Base-by-base conservation (phyloP, 805 yeast genomes). In the Lipomyces lipofer region DNA sequence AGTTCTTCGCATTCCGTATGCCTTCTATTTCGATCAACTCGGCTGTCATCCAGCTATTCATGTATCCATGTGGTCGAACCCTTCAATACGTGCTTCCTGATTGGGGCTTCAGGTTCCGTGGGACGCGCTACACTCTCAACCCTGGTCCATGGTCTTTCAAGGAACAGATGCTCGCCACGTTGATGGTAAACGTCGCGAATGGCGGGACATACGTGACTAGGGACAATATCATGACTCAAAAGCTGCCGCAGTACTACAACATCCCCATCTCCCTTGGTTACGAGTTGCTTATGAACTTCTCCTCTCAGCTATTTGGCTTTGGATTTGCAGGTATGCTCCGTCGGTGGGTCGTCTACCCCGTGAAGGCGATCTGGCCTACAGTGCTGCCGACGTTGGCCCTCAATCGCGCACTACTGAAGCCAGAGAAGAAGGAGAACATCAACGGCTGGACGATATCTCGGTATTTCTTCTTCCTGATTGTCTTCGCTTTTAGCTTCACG, bases 281-380 rank as follows among this genome's bases (percentile, higher is more conserved):
- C 56, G 77, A 77, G 58, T 68, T 84, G 27, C 67, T 82, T 47
- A 72, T 81, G 42, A 73, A 76, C 43, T 64, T 80, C 48, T 75
- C 85, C 12, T 76, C 85, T 35, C 88, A 85, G 66, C 73, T 80
- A 60, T 73, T 85, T 48, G 90, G 91, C 8, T 81, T 82, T 59
- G 84, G 86, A 27, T 67, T 82, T 48, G 88, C 87, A 42, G 91
- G 91, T 28, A 49, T 85, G 54, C 73, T 79, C 38, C 74, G 85
- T 59, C 76, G 79, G 59, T 73, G 83, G 32, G 73, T 85, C 58
- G 84, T 85, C n/a, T 78, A 78, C 54, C 85, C 89, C 4, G 77
- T 84, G 3, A 72, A 81, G n/a, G 83, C 69, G 69, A 75, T 84
- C 48, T 86, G 91, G 91, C 92, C 92, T 3, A 69, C 80, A 1